Percentiles rank a stretch among this genome's conserved stretches.
Conservation (phyloP, 495 filamentous ascomycete genomes). For the Hypomontagnella submonticulosa region DNA sequence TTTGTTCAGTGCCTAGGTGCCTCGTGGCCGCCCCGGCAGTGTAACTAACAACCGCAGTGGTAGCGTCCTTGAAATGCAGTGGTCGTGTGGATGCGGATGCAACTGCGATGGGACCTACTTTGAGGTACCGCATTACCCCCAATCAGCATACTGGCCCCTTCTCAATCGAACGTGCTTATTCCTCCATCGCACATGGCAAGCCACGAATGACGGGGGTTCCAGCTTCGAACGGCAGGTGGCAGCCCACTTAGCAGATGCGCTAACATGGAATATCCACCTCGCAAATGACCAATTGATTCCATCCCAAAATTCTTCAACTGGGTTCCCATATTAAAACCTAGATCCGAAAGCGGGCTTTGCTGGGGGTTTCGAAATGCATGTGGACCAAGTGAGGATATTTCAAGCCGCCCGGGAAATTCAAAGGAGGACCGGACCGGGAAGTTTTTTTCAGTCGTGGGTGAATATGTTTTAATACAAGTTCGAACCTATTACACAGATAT, state of each 20-base stretch:
- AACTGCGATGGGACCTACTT: slow-evolving; percentile 32
- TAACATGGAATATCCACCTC: slow-evolving; percentile 37
- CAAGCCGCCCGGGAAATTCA: slow-evolving; percentile 6
- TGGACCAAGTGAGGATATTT: slow-evolving; percentile 14
- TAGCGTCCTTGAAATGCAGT: slow-evolving; percentile 22
- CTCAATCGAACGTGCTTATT: slow-evolving; percentile 43
- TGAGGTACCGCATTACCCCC: slow-evolving; percentile 24
- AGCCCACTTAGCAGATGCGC: slow-evolving; percentile 41
- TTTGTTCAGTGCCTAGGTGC: slow-evolving; percentile 22
- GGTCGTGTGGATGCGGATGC: slow-evolving; percentile 39
- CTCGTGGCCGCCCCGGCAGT: slow-evolving; percentile 46
- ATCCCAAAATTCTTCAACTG: slow-evolving; percentile 43
- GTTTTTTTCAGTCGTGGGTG: slow-evolving; percentile 25
- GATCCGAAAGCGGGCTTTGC: slow-evolving; percentile 40
- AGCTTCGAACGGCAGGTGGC: slow-evolving; percentile 44
- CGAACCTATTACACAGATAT: slow-evolving; percentile 10
- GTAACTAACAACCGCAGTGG: slow-evolving; percentile 38
- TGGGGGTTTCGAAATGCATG: slow-evolving; percentile 27
- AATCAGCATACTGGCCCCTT: slow-evolving; percentile 30
- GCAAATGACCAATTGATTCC: slow-evolving; percentile 39
- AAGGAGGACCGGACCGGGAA: slow-evolving; percentile 22
- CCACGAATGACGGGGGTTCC: slow-evolving; percentile 44
- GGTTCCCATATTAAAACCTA: slow-evolving; percentile 27
- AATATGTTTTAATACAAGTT: slow-evolving; percentile 18
- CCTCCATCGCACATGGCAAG: slow-evolving; percentile 46